Conservation (phyloP, 2,329 filamentous ascomycete genomes). For the Colletotrichum coccodes region DNA sequence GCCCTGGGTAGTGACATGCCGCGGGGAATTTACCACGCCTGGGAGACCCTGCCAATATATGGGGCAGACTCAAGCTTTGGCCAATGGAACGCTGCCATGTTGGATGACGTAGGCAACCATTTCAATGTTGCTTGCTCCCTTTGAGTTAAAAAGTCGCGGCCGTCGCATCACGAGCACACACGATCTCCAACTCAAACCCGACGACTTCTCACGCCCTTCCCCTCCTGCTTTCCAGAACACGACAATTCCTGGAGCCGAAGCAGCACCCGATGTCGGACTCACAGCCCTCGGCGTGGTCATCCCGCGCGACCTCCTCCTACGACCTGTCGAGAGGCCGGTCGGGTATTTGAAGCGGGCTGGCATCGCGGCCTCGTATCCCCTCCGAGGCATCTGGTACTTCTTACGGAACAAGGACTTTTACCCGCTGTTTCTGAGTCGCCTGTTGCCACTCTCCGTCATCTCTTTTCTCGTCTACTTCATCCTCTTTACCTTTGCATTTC, state of each 20-base stretch:
- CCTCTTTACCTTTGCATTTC: constrained; percentile 87
- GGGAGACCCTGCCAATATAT: not conserved
- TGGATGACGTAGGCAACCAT: constrained; percentile 17
- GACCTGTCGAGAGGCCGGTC: constrained; percentile 47
- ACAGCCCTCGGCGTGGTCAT: constrained; percentile 24
- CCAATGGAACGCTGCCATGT: not conserved
- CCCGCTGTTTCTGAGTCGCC: constrained; percentile 79
- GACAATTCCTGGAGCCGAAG: not conserved
- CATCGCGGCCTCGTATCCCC: constrained; percentile 63
- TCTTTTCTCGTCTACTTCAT: constrained; percentile 86
- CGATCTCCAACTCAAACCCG: not conserved
- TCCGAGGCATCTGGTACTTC: constrained; percentile 87
- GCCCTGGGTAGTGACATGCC: not conserved
- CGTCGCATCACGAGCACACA: not conserved
- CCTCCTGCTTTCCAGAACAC: too few species aligned
- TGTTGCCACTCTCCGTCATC: constrained; percentile 84
- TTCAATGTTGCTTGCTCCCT: not conserved
- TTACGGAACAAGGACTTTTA: constrained; percentile 80
- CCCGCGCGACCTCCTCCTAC: constrained; percentile 21
- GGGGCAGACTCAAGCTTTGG: not conserved
- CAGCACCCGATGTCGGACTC: constrained; percentile 8
- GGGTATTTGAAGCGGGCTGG: constrained; percentile 55
- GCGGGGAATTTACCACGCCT: not conserved
- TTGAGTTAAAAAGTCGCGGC: not conserved
- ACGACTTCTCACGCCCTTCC: not conserved